Evolutionary conservation across 257 asterid species (phyloP).

Genomic region (Solanum pennellii): DNA sequence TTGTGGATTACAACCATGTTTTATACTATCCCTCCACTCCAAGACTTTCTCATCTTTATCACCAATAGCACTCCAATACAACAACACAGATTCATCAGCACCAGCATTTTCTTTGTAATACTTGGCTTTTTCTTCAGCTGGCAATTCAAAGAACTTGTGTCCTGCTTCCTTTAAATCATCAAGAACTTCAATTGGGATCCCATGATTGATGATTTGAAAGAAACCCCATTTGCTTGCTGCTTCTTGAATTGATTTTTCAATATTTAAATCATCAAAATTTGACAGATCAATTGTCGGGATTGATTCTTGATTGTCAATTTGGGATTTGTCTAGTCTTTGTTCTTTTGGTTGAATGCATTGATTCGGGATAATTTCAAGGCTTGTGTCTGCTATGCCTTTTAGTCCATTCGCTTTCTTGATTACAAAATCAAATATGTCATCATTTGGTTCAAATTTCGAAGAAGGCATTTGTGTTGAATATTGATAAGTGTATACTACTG

Average conservation of each 20-base stretch:
- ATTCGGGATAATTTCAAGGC: constrained; percentile 16
- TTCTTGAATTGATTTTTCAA: constrained; percentile 17
- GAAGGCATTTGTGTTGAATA: not conserved
- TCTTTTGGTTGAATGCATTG: constrained; percentile 27
- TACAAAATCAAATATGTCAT: constrained; percentile 24
- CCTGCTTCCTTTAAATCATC: constrained; percentile 26
- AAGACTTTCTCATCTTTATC: constrained; percentile 21
- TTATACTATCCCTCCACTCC: constrained; percentile 49
- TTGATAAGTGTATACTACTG: not conserved
- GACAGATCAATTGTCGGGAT: constrained; percentile 39
- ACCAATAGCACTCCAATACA: constrained; percentile 1
- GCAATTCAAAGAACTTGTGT: constrained; percentile 28
- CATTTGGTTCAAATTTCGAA: not conserved
- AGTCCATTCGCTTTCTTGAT: constrained; percentile 35
- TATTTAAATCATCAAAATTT: constrained; percentile 19
- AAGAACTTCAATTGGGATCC: constrained; percentile 35
- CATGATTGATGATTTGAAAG: constrained; percentile 46
- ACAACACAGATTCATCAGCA: constrained; percentile 15
- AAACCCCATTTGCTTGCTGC: constrained; percentile 47
- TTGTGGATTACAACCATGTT: constrained; percentile 15
- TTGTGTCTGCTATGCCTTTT: constrained; percentile 24
- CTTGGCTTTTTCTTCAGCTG: constrained; percentile 34
- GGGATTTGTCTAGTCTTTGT: constrained; percentile 14
- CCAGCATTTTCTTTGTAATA: constrained; percentile 26
- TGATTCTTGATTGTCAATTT: constrained; percentile 8